Percentiles rank a stretch among this genome's conserved stretches.
These are phyloP conservation scores for Cladophialophora chaetospira DNA, from an alignment of 2,329 filamentous ascomycete genomes.

Conservation along the genomic window DNA sequence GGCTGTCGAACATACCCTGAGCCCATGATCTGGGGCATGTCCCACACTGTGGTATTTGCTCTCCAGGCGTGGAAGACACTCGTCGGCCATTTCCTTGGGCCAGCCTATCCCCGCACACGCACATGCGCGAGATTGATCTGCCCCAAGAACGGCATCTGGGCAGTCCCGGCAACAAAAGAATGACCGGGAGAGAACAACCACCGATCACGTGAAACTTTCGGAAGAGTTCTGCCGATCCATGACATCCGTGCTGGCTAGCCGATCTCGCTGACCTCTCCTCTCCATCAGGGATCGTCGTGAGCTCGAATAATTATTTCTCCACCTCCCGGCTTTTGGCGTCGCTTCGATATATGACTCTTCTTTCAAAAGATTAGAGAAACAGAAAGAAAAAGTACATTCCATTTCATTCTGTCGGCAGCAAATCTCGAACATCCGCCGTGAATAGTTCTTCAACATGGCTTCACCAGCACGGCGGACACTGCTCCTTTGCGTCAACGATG, in stretches of 20 bases:
- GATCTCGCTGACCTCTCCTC: constrained; percentile 1
- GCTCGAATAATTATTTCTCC: constrained; percentile 6
- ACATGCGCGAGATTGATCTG: background rate
- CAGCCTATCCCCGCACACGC: background rate
- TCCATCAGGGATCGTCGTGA: background rate
- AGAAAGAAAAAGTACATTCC: too few relatives aligned
- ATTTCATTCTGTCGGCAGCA: too few relatives aligned
- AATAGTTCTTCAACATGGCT: constrained; percentile 1
- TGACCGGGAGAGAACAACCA: background rate
- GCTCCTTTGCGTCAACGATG: constrained; percentile 24
- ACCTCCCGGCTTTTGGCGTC: background rate
- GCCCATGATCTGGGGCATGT: background rate
- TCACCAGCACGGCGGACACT: constrained; percentile 22
- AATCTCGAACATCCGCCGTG: too few relatives aligned
- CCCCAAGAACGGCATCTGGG: background rate
- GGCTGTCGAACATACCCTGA: background rate
- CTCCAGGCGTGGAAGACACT: background rate
- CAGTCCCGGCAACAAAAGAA: constrained; percentile 24
- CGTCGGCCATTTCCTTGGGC: constrained; percentile 6
- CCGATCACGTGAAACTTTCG: constrained; percentile 10
- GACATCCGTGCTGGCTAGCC: background rate
- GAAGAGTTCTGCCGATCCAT: background rate
- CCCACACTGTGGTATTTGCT: background rate
- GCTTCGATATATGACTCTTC: background rate
- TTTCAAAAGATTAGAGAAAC: too few relatives aligned